Evolutionary conservation across 345 rosid species (phyloP).

Genomic region (Garcia nutans): DNA sequence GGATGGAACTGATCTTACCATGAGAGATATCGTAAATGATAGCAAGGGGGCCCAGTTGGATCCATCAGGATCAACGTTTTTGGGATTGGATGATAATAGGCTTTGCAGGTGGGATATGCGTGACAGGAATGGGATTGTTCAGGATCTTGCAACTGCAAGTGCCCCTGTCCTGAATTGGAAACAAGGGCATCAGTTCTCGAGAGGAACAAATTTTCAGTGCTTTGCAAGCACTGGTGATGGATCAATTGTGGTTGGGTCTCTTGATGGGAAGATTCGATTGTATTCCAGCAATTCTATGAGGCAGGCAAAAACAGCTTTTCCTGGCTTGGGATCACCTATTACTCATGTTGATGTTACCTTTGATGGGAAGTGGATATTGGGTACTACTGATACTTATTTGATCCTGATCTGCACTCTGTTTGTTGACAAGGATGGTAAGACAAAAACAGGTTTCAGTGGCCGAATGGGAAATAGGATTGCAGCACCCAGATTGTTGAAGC

Average conservation of each 20-base stretch:
- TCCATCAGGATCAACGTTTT: conserved; percentile 90
- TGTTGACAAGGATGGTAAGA: conserved; percentile 77
- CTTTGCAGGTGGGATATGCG: conserved; percentile 99
- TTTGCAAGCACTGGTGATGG: conserved; percentile 99
- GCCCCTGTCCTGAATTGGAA: conserved; percentile 85
- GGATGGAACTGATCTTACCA: conserved; percentile 91
- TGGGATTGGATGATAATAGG: conserved; percentile 90
- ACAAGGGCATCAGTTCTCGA: conserved; percentile 90
- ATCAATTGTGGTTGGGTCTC: conserved; percentile 93
- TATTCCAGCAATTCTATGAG: conserved; percentile 88
- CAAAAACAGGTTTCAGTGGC: conserved; percentile 90
- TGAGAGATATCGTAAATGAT: conserved; percentile 91
- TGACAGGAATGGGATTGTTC: conserved; percentile 84
- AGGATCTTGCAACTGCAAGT: conserved; percentile 66
- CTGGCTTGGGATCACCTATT: conserved; percentile 95
- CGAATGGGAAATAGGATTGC: conserved; percentile 98
- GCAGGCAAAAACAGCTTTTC: conserved; percentile 97
- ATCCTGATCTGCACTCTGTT: conserved; percentile 86
- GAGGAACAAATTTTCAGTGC: conserved; percentile 97
- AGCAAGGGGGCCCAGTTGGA: conserved; percentile 93
- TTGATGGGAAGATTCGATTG: conserved; percentile 93
- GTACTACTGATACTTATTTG: conserved; percentile 89
- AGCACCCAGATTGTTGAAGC: conserved; percentile 89
- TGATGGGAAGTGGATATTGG: conserved; percentile 99
- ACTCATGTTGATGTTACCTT: conserved; percentile 95